phyloP scores from a whole-genome alignment of 306 rosid species.

The Ochetophila trinervis region DNA sequence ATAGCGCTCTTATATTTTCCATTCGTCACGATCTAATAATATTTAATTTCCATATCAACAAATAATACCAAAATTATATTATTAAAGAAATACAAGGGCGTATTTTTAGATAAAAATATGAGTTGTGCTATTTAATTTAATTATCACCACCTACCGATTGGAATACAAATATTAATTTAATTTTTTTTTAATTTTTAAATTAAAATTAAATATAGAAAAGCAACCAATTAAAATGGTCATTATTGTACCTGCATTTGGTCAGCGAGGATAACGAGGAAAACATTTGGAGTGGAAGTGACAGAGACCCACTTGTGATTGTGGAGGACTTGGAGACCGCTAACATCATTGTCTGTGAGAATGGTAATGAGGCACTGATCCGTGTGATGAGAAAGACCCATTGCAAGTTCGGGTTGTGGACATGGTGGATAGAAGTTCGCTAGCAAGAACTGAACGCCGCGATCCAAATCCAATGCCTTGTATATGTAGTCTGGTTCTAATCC shows the following conservation, averaged over 20 bases:
- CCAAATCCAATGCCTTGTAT: constrained; percentile 9
- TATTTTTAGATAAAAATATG: too few relatives aligned
- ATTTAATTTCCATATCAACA: too few relatives aligned
- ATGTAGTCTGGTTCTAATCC: constrained; percentile 6
- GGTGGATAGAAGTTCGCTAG: constrained; percentile 17
- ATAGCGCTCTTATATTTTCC: constrained; percentile 12
- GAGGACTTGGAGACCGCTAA: constrained; percentile 7
- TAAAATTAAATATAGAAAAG: too few relatives aligned
- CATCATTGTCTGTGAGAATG: constrained; percentile 1
- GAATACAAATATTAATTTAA: too few relatives aligned
- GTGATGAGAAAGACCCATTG: constrained; percentile 12
- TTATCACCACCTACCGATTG: too few relatives aligned
- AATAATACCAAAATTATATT: too few relatives aligned
- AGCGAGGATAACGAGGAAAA: constrained; percentile 12
- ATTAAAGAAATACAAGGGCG: too few relatives aligned
- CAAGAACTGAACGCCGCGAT: constrained; percentile 5
- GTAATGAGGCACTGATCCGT: constrained; percentile 13
- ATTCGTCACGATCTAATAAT: constrained; percentile 23
- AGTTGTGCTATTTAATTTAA: too few relatives aligned
- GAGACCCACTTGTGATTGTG: constrained; percentile 11
- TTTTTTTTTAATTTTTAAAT: too few relatives aligned
- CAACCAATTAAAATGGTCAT: too few relatives aligned
- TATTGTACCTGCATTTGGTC: constrained; percentile 15
- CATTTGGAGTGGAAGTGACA: not conserved
- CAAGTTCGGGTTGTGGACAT: constrained; percentile 11